Evolutionary conservation across 1,284 basidiomycete species (phyloP).

Genomic region (Tilletia setariae): DNA sequence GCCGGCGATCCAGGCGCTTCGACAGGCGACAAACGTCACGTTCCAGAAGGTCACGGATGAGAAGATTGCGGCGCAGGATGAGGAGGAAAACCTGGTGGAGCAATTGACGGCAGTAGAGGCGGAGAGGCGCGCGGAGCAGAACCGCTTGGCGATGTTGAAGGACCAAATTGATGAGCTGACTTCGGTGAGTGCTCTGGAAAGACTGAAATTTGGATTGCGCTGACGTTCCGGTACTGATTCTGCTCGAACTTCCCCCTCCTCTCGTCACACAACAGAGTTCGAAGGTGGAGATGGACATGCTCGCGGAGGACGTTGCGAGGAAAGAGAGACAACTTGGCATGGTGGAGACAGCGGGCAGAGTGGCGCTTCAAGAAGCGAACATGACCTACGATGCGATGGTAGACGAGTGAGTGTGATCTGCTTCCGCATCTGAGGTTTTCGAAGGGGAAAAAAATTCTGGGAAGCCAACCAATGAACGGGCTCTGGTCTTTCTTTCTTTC

Average conservation of each 20-base stretch:
- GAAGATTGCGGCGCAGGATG: constrained; percentile 9
- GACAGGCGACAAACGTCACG: constrained; percentile 2
- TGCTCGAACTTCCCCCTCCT: not conserved
- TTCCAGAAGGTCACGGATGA: not conserved
- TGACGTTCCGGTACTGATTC: not conserved
- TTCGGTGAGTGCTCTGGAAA: constrained; percentile 5
- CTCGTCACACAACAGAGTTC: not conserved
- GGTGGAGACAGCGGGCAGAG: constrained; percentile 8
- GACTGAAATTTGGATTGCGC: not conserved
- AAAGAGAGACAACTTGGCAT: not conserved
- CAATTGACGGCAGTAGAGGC: not conserved
- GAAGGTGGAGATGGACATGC: constrained; percentile 12
- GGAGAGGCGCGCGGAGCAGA: not conserved
- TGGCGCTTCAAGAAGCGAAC: constrained; percentile 12
- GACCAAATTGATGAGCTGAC: constrained; percentile 15
- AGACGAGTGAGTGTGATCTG: constrained; percentile 3
- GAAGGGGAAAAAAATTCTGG: not conserved
- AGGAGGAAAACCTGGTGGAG: constrained; percentile 16
- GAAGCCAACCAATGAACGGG: no score
- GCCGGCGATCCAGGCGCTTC: not conserved
- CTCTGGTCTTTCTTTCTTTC: not conserved
- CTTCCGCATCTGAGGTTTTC: not conserved
- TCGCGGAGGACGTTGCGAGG: not conserved
- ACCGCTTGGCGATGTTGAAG: not conserved
- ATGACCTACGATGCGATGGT: constrained; percentile 9